Conservation (phyloP, 495 filamentous ascomycete genomes). For the Penicillium verhagenii region DNA sequence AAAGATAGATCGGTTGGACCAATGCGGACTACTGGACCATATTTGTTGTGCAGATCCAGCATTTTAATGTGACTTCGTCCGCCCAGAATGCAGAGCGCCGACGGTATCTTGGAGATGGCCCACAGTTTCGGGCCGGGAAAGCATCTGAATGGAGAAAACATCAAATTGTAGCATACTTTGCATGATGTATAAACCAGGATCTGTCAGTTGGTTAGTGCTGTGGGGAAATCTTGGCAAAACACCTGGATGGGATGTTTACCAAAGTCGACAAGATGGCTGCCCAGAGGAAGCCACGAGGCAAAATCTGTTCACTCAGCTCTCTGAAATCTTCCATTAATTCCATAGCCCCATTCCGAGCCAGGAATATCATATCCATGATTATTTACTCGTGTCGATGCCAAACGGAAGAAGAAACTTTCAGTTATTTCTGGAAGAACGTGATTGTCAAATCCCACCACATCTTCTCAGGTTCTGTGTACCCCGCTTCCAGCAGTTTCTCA, state of each 20-base stretch:
- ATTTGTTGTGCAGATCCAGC: background rate
- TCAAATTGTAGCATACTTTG: background rate
- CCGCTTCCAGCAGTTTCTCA: too few relatives aligned
- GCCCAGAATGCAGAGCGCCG: background rate
- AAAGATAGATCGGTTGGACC: background rate
- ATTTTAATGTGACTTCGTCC: background rate
- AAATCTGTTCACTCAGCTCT: too few relatives aligned
- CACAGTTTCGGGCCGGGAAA: conserved; percentile 1
- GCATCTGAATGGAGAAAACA: background rate
- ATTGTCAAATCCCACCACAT: too few relatives aligned
- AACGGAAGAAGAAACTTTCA: too few relatives aligned
- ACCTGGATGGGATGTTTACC: background rate
- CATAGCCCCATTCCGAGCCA: too few relatives aligned
- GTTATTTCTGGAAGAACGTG: too few relatives aligned
- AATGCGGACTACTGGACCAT: background rate
- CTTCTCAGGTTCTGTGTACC: too few relatives aligned
- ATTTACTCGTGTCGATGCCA: too few relatives aligned
- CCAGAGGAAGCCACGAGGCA: background rate
- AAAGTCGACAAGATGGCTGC: background rate
- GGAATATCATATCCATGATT: too few relatives aligned
- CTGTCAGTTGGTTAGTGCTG: too few relatives aligned
- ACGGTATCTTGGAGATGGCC: background rate
- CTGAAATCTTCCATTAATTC: too few relatives aligned
- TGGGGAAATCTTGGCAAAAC: too few relatives aligned
- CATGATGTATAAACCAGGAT: background rate